Percentiles rank a stretch among this genome's conserved stretches.
Evolutionary conservation across 352 stramenopile species (phyloP).

Genomic region (Achlya hypogyna): DNA sequence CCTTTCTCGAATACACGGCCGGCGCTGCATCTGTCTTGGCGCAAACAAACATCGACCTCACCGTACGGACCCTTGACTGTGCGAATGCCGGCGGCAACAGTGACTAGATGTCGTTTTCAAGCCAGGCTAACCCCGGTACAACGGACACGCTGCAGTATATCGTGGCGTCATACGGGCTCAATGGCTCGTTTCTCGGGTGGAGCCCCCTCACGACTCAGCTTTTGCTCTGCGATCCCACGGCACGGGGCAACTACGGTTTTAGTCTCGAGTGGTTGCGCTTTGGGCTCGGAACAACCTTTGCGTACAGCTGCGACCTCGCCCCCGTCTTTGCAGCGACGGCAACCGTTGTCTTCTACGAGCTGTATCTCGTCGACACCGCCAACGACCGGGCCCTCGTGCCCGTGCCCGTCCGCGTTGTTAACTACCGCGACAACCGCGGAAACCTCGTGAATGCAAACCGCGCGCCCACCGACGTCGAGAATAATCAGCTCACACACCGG

Average conservation of each 20-base stretch:
- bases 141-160: constrained; percentile 74
- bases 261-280: constrained; percentile 64
- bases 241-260: background rate
- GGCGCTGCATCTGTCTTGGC: constrained; percentile 47
- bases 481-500: constrained; percentile 84
- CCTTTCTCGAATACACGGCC: constrained; percentile 83
- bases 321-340: constrained; percentile 27
- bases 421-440: constrained; percentile 59
- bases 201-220: constrained; percentile 65
- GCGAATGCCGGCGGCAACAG: background rate
- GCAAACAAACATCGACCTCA: constrained; percentile 64
- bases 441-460: constrained; percentile 74
- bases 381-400: constrained; percentile 62
- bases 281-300: constrained; percentile 40
- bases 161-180: constrained; percentile 78
- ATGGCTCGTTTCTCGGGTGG: constrained; percentile 80
- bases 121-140: constrained; percentile 31
- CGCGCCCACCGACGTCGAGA: constrained; percentile 32
- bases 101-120: constrained; percentile 72
- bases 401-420: constrained; percentile 82
- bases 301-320: constrained; percentile 66
- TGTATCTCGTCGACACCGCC: constrained; percentile 84
- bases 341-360: constrained; percentile 76
- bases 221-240: constrained; percentile 49
- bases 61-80: constrained; percentile 29